Base-by-base conservation (phyloP, 179 eudicot genomes). In the Spinacia oleracea region DNA sequence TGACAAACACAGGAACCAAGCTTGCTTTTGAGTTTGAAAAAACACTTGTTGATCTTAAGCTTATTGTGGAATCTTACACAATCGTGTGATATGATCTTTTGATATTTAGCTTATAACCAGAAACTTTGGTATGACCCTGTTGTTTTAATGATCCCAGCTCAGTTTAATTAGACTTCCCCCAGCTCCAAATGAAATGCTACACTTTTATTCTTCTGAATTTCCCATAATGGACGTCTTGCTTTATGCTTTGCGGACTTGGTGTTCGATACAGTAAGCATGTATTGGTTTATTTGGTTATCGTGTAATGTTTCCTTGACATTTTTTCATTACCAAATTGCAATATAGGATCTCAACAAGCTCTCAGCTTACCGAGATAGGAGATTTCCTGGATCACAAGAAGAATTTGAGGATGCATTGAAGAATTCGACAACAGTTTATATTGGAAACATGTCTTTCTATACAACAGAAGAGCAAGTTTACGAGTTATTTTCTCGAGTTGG, bases 401-500 rank as follows among this genome's bases (percentile, higher is more conserved):
- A 83, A 67, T 83, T 79, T 72, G 85, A 83, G 78, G 85, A 83
- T 46, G 85, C 85, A 18, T 73, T 83, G 31, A 83, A 79, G 80
- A 83, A 83, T 15, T 83, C 85, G 14, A 76, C 77, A 2, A 83
- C 85, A 23, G 80, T 83, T 23, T 83, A 83, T 48, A 71, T 83
- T n/a, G 85, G 85, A 45, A 83, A 83, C 67, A 79, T 83, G 85
- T 83, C 85, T 55, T 83, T 83, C 71, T 83, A 83, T 59, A 83
- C 85, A 34, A 83, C 85, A 2, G 82, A 71, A 76, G 80, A 83
- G 74, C 80, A 79, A 79, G 82, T 75, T 70, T 56, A 50, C 35
- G 85, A 83, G 85, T 72, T 83, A 25, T 83, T 83, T 59, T 79
- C 83, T 58, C 78, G 85, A 9, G 83, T 83, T 72, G 85, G 85